phyloP scores from a whole-genome alignment of 2,329 filamentous ascomycete genomes.

The Graphilbum sp. region DNA sequence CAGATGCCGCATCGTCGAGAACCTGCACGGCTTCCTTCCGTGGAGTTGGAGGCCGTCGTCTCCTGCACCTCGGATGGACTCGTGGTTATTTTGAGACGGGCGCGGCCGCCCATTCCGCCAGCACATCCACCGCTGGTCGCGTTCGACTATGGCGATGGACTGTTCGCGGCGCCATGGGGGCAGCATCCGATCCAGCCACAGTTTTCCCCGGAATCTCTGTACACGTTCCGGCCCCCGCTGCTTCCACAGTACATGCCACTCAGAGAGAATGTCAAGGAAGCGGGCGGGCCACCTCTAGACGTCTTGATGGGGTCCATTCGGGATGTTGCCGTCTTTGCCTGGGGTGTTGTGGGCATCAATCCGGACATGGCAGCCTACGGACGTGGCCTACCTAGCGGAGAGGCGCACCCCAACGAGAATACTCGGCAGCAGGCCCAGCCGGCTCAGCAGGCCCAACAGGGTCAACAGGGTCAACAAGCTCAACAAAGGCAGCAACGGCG shows the following conservation, averaged over 20 bases:
- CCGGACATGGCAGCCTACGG: conserved; percentile 51
- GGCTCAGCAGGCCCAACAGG: no score
- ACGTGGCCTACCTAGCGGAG: conserved; percentile 43
- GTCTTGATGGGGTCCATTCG: conserved; percentile 67
- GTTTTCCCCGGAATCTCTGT: conserved; percentile 24
- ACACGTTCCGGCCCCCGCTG: conserved; percentile 26
- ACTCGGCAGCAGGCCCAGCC: no score
- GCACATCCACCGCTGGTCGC: conserved; percentile 31
- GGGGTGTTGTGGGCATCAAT: conserved; percentile 69
- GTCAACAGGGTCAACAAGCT: background rate
- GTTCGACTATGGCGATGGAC: conserved; percentile 37
- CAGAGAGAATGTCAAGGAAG: conserved; percentile 25
- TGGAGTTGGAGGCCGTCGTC: conserved; percentile 78
- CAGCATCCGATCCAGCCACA: conserved; percentile 42
- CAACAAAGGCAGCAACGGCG: conserved; percentile 1
- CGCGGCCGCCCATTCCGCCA: conserved; percentile 51
- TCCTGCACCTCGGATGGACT: conserved; percentile 81
- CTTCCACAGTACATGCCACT: conserved; percentile 28
- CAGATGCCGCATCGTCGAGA: background rate
- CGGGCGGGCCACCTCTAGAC: conserved; percentile 36
- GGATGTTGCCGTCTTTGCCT: conserved; percentile 77
- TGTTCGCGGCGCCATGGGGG: conserved; percentile 72
- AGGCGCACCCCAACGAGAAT: conserved; percentile 37
- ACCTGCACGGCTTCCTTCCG: conserved; percentile 22
- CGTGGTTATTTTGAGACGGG: conserved; percentile 63